Percentiles rank a stretch among this genome's conserved stretches.
Evolutionary conservation across 768 basidiomycete genomes (phyloP).

Genomic region (Rhodosporidiobolus sp.): DNA sequence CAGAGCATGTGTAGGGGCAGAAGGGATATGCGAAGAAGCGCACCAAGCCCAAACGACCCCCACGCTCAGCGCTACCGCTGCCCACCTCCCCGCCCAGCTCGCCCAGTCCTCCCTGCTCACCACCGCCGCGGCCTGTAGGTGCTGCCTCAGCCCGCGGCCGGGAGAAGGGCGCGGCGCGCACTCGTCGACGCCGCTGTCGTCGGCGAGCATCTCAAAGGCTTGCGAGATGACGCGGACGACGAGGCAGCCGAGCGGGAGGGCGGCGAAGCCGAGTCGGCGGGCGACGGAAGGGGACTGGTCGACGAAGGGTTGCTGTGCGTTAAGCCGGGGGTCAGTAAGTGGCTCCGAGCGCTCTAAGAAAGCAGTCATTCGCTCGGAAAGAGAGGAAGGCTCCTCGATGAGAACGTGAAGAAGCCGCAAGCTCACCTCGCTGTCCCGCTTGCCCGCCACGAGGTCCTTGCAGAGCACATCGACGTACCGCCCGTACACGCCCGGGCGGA

Average conservation of each 20-base stretch:
- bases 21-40: constrained; percentile 36
- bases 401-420: not conserved
- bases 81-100: constrained; percentile 9
- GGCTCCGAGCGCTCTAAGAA: too few relatives aligned
- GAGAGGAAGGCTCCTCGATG: not conserved
- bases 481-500: constrained; percentile 89
- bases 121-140: constrained; percentile 15
- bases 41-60: constrained; percentile 81
- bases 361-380: too few relatives aligned
- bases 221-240: constrained; percentile 52
- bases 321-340: too few relatives aligned
- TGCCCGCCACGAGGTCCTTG: constrained; percentile 74
- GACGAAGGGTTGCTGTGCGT: constrained; percentile 78
- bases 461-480: constrained; percentile 93
- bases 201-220: constrained; percentile 50
- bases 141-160: not conserved
- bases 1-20: not conserved
- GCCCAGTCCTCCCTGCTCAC: constrained; percentile 20
- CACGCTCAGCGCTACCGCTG: constrained; percentile 50
- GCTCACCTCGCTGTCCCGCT: constrained; percentile 68
- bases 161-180: constrained; percentile 38
- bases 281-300: constrained; percentile 95
- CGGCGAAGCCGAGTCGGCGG: constrained; percentile 86
- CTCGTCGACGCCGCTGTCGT: constrained; percentile 43
- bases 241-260: constrained; percentile 83